phyloP scores from a whole-genome alignment of 805 yeast genomes.

The Zygosaccharomyces gambellarensis region DNA sequence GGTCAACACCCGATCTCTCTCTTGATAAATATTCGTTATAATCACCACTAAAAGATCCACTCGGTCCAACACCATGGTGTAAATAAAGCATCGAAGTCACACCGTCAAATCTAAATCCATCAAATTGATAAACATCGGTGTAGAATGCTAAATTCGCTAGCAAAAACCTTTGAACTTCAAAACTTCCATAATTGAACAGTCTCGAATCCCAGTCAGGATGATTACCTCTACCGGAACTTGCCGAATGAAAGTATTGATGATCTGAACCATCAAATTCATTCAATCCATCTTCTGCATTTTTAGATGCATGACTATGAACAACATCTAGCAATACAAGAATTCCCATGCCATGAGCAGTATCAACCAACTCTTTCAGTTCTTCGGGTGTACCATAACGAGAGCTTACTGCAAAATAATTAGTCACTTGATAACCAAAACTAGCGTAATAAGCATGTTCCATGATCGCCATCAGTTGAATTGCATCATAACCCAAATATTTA shows the following conservation, averaged over 20 bases:
- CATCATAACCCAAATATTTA: conserved; percentile 79
- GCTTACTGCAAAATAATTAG: conserved; percentile 84
- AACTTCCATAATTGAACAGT: conserved; percentile 83
- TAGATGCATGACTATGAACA: conserved; percentile 94
- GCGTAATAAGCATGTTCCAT: conserved; percentile 99
- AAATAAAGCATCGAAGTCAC: conserved; percentile 88
- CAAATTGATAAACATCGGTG: conserved; percentile 78
- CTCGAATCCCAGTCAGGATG: conserved; percentile 97
- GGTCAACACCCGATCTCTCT: conserved; percentile 68
- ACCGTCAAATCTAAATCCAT: conserved; percentile 96
- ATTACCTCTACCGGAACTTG: conserved; percentile 69
- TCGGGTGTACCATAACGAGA: conserved; percentile 95
- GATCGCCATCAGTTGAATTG: conserved; percentile 93
- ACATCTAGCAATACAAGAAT: conserved; percentile 83
- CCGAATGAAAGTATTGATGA: conserved; percentile 84
- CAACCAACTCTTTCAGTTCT: conserved; percentile 83
- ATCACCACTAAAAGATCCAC: conserved; percentile 81
- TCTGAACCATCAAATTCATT: conserved; percentile 94
- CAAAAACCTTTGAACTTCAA: conserved; percentile 84
- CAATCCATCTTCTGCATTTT: conserved; percentile 89
- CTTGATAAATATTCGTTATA: conserved; percentile 80
- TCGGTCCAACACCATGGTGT: conserved; percentile 89
- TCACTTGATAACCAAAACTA: conserved; percentile 94
- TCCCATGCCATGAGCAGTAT: conserved; percentile 86
- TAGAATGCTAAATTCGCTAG: conserved; percentile 80